phyloP scores from a whole-genome alignment of 805 yeast species.

The Dipodascus albidus region DNA sequence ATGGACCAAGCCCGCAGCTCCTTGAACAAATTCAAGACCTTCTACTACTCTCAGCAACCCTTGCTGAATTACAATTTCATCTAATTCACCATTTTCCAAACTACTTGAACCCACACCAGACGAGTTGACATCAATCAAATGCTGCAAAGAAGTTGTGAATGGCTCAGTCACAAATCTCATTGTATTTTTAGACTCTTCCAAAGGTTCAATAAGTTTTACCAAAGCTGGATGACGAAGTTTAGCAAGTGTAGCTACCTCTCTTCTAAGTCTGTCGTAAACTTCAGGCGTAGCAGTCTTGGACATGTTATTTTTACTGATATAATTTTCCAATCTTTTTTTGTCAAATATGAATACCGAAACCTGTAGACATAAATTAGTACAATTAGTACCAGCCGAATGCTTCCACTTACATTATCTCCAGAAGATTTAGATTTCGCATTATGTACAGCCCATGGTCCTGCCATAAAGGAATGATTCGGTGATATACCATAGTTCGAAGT shows the following conservation, averaged over 20 bases:
- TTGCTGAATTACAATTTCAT: conserved; percentile 63
- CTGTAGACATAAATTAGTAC: background rate
- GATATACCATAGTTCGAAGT: conserved; percentile 49
- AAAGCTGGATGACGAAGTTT: conserved; percentile 85
- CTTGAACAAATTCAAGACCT: conserved; percentile 75
- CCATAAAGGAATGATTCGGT: conserved; percentile 54
- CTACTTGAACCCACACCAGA: conserved; percentile 14
- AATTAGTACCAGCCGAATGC: background rate
- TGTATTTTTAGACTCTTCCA: conserved; percentile 74
- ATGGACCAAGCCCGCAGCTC: conserved; percentile 63
- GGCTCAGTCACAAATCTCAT: conserved; percentile 79
- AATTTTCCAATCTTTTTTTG: conserved; percentile 58
- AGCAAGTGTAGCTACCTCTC: conserved; percentile 61
- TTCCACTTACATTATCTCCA: conserved; percentile 28
- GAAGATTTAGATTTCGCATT: conserved; percentile 67
- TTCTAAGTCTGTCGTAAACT: conserved; percentile 48
- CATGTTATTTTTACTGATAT: conserved; percentile 39
- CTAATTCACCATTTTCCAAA: conserved; percentile 38
- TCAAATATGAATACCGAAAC: conserved; percentile 84
- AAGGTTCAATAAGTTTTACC: conserved; percentile 71
- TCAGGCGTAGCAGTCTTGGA: conserved; percentile 38
- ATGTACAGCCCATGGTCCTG: conserved; percentile 76
- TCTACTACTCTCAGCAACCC: conserved; percentile 72
- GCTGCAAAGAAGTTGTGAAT: conserved; percentile 43
- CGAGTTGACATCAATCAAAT: conserved; percentile 28